Evolutionary conservation across 768 basidiomycete genomes (phyloP).

Genomic region (Pisolithus microcarpus): DNA sequence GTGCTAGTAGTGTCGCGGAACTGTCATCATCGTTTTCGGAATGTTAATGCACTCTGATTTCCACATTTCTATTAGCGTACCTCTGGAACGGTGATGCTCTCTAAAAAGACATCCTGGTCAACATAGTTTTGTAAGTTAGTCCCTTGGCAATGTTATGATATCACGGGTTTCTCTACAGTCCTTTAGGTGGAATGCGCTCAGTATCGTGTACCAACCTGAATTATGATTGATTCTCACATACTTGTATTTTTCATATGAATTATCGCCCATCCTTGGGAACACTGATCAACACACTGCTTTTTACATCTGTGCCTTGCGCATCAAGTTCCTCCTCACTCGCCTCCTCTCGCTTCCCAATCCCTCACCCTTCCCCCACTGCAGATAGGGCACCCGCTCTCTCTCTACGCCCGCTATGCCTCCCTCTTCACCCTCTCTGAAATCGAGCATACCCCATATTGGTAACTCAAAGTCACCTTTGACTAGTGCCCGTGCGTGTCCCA

Average conservation of each 20-base stretch:
- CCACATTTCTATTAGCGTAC: too few relatives aligned
- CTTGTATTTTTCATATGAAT: not conserved
- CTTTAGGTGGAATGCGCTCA: too few relatives aligned
- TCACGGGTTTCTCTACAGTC: too few relatives aligned
- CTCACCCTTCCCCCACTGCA: conserved; percentile 68
- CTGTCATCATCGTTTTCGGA: too few relatives aligned
- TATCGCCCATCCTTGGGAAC: not conserved
- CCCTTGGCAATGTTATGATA: too few relatives aligned
- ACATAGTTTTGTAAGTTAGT: too few relatives aligned
- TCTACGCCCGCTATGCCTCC: conserved; percentile 43
- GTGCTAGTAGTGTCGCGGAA: too few relatives aligned
- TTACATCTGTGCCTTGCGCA: conserved; percentile 72
- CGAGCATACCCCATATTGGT: conserved; percentile 82
- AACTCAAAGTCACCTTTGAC: conserved; percentile 88
- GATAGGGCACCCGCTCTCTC: conserved; percentile 60
- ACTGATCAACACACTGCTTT: too few relatives aligned
- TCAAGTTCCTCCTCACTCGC: conserved; percentile 76
- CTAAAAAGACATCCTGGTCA: too few relatives aligned
- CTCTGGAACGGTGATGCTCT: too few relatives aligned
- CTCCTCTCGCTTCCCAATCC: conserved; percentile 68
- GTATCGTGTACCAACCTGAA: not conserved
- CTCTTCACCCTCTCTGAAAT: conserved; percentile 42
- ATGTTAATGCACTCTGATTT: too few relatives aligned
- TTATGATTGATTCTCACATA: not conserved
- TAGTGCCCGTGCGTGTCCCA: conserved; percentile 34